Percentiles rank a stretch among this genome's conserved stretches.
Conservation (phyloP, 257 asterid species). For the Plantago elongata region DNA sequence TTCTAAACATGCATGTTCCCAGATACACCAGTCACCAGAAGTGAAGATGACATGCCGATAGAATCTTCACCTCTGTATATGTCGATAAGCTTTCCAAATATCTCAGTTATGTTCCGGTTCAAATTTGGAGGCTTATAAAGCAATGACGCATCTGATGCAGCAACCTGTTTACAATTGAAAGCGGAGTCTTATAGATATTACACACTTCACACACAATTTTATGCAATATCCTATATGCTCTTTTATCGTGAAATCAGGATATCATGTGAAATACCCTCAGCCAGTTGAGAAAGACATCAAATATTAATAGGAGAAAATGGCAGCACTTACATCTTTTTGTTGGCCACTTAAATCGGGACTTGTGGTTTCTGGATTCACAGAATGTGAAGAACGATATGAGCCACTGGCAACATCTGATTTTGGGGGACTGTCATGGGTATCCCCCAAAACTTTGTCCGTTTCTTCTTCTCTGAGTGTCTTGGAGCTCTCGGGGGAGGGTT, state of each 20-base stretch:
- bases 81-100: constrained; percentile 82
- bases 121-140: constrained; percentile 85
- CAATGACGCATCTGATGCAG: constrained; percentile 42
- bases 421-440: constrained; percentile 22
- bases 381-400: constrained; percentile 31
- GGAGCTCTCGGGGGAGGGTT: constrained; percentile 36
- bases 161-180: constrained; percentile 41
- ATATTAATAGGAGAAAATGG: constrained; percentile 11
- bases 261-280: background rate
- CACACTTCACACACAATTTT: background rate
- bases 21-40: constrained; percentile 2
- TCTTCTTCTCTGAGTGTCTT: constrained; percentile 26
- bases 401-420: constrained; percentile 32
- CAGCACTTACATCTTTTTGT: constrained; percentile 39
- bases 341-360: constrained; percentile 35
- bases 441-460: constrained; percentile 17
- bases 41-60: constrained; percentile 10
- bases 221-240: background rate
- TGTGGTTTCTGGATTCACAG: constrained; percentile 48
- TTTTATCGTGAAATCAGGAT: background rate
- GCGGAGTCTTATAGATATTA: constrained; percentile 1
- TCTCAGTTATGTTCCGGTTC: constrained; percentile 70
- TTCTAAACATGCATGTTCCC: constrained; percentile 17
- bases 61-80: constrained; percentile 73
- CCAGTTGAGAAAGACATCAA: constrained; percentile 9